Base-by-base conservation (phyloP, 306 rosid species). In the Herpetospermum pedunculosum region DNA sequence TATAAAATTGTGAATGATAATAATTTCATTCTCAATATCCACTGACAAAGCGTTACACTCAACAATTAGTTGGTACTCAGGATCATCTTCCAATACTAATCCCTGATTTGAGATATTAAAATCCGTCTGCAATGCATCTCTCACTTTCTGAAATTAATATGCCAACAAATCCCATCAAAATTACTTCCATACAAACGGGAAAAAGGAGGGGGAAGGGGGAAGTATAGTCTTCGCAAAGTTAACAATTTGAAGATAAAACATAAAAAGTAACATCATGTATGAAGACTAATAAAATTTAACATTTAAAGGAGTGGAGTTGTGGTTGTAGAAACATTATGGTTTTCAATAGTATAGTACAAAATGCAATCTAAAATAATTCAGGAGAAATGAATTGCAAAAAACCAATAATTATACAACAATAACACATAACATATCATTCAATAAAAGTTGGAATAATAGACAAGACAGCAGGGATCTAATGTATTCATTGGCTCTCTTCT, bases 1-100 rank as follows among this genome's bases (percentile, higher is more conserved):
- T 35, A 94, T 91, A 80, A 91, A 94, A 76, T 88, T 91, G 82
- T 94, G 99, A 78, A 94, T 84, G 48, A 89, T 89, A 43, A 91
- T 81, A 72, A 91, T 92, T 84, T 94, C 99, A 79, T 94, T 94
- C 81, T 94, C 99, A 58, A 94, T 91, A 76, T 94, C 99, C 77
- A 94, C 99, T 0, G 97, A 94, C 75, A 94, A 76, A 4, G 89
- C 81, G 78, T 94, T 94, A 76, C 99, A 91, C 68, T 94, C 97
- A 80, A 94, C 96, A 78, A 94, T 91, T 76, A 94, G 81, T 83
- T 88, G 96, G 84, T 91, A 91, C 80, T 94, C 97, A 4, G 96
- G 99, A 83, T 94, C 97, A 78, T 94, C 99, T 80, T 89, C 96
- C 85, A 94, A 72, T 52, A 83, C 90, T 57, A 87, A 78, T 43